phyloP scores from a whole-genome alignment of 2,329 filamentous ascomycete genomes.

The Keithomyces neogunnii region DNA sequence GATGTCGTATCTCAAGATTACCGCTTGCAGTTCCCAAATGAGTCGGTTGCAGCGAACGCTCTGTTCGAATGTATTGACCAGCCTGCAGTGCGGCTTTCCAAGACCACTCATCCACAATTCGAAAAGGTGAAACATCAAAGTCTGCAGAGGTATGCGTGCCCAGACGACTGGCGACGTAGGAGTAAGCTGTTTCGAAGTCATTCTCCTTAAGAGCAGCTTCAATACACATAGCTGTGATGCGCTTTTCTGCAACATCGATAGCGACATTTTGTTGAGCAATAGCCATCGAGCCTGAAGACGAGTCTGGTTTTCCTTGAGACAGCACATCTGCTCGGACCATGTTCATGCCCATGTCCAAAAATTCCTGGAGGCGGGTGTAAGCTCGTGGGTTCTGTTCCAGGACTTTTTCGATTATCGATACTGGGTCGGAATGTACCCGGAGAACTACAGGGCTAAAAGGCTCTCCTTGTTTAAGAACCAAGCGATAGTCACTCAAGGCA shows the following conservation, averaged over 20 bases:
- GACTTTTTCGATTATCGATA: conserved; percentile 64
- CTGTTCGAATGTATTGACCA: conserved; percentile 60
- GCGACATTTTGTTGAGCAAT: background rate
- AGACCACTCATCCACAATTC: conserved; percentile 52
- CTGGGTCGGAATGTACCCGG: conserved; percentile 66
- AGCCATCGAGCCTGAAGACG: background rate
- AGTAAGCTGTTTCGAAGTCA: conserved; percentile 81
- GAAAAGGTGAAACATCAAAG: background rate
- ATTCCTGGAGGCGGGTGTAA: conserved; percentile 67
- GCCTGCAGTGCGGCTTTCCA: conserved; percentile 74
- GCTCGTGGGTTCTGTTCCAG: conserved; percentile 67
- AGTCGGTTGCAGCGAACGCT: conserved; percentile 44
- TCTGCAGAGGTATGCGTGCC: conserved; percentile 20
- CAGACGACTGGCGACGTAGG: conserved; percentile 67
- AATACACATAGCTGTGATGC: conserved; percentile 73
- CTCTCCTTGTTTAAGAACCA: conserved; percentile 71
- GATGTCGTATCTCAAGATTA: conserved; percentile 56
- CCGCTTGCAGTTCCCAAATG: conserved; percentile 52
- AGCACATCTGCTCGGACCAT: conserved; percentile 53
- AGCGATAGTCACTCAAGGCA: conserved; percentile 64
- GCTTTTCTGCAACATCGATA: conserved; percentile 42
- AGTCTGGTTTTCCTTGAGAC: conserved; percentile 5
- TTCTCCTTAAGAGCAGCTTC: conserved; percentile 68
- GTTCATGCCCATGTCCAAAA: conserved; percentile 59
- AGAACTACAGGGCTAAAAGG: conserved; percentile 72